Conservation (phyloP, 352 stramenopile genomes). For the Pythium scleroteichum region DNA sequence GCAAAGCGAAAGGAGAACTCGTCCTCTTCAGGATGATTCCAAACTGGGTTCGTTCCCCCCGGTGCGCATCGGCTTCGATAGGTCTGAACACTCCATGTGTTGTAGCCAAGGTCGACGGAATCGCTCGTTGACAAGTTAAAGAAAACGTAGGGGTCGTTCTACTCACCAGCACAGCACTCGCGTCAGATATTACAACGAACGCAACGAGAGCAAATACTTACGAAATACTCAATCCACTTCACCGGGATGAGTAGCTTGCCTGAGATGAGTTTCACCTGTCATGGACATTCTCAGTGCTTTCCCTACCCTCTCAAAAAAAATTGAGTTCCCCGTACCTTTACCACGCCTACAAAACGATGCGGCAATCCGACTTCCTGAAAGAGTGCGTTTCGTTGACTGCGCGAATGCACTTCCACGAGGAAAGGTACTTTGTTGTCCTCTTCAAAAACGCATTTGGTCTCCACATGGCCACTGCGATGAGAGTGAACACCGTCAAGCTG, state of each 20-base stretch:
- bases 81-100: slow-evolving; percentile 74
- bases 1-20: slow-evolving; percentile 75
- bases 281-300: slow-evolving; percentile 8
- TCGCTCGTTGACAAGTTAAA: slow-evolving; percentile 50
- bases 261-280: slow-evolving; percentile 63
- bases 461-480: slow-evolving; percentile 32
- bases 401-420: slow-evolving; percentile 67
- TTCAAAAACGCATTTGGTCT: slow-evolving; percentile 30
- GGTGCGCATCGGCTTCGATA: slow-evolving; percentile 63
- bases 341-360: slow-evolving; percentile 69
- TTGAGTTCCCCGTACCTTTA: slow-evolving; percentile 40
- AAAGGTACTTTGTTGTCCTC: slow-evolving; percentile 52
- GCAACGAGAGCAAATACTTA: slow-evolving; percentile 12
- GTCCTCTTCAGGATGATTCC: slow-evolving; percentile 46
- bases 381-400: slow-evolving; percentile 75
- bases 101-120: slow-evolving; percentile 38
- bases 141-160: slow-evolving; percentile 82
- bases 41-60: slow-evolving; percentile 56
- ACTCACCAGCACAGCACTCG: neutral
- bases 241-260: slow-evolving; percentile 72
- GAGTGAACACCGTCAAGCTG: slow-evolving; percentile 70
- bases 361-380: slow-evolving; percentile 75
- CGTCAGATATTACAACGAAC: neutral
- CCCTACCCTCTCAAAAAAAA: neutral
- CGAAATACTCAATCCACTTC: slow-evolving; percentile 61